phyloP scores from a whole-genome alignment of 2,329 filamentous ascomycete genomes.

The Aspergillus ibericus region DNA sequence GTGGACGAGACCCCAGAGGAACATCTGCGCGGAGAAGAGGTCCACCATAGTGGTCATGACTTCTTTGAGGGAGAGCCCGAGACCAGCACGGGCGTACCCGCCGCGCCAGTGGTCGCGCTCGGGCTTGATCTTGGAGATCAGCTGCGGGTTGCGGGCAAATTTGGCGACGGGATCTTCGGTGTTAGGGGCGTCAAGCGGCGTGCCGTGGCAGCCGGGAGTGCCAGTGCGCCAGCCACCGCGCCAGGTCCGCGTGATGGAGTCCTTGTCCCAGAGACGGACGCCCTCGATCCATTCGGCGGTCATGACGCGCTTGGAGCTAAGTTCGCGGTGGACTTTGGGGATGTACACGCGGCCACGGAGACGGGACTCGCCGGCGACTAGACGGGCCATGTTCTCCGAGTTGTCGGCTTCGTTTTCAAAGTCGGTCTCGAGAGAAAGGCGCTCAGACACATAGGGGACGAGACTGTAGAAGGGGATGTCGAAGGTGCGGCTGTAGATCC shows the following conservation, averaged over 20 bases:
- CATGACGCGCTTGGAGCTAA: constrained; percentile 80
- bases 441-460: constrained; percentile 89
- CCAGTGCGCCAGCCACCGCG: constrained; percentile 72
- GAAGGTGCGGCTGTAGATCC: constrained; percentile 82
- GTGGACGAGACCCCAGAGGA: constrained; percentile 92
- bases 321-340: constrained; percentile 77
- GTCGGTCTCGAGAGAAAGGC: constrained; percentile 90
- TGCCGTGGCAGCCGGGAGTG: constrained; percentile 74
- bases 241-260: constrained; percentile 75
- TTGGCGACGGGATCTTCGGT: constrained; percentile 45
- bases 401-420: constrained; percentile 91
- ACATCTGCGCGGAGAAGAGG: constrained; percentile 96
- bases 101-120: constrained; percentile 78
- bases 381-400: constrained; percentile 74
- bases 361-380: constrained; percentile 73
- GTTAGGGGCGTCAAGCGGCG: constrained; percentile 57
- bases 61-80: constrained; percentile 77
- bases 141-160: not conserved
- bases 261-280: constrained; percentile 87
- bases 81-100: constrained; percentile 68
- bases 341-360: constrained; percentile 83
- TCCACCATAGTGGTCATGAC: constrained; percentile 98
- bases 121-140: constrained; percentile 67
- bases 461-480: constrained; percentile 89
- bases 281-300: constrained; percentile 98